These are phyloP conservation scores for Pseudogymnoascus sp. DNA, from an alignment of 2,329 filamentous ascomycete species.

Conservation along the genomic window DNA sequence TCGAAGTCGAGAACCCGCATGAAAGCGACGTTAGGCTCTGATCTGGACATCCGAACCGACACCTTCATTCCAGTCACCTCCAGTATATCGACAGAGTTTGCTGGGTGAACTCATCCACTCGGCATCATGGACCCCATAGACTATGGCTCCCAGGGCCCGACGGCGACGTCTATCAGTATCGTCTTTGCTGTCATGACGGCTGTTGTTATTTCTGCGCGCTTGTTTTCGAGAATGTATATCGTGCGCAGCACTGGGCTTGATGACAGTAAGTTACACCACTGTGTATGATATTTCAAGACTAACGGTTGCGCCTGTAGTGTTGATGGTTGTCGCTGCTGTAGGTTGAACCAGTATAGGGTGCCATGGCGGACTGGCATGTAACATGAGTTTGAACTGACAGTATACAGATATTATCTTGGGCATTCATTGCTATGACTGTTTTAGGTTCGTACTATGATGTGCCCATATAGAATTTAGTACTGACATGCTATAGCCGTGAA, in stretches of 20 bases:
- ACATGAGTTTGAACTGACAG: not conserved
- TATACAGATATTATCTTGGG: constrained; percentile 4
- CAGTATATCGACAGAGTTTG: not conserved
- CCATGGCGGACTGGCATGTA: not conserved
- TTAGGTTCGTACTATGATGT: not conserved
- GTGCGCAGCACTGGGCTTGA: constrained; percentile 8
- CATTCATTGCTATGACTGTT: constrained; percentile 9
- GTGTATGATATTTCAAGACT: not conserved
- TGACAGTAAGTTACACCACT: not conserved
- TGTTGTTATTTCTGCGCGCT: constrained; percentile 3
- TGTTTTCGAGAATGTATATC: constrained; percentile 11
- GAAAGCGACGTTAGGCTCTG: not conserved
- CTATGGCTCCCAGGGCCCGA: not conserved
- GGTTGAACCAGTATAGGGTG: not conserved
- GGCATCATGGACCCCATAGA: not conserved
- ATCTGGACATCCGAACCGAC: not conserved
- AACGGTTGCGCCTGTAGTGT: not conserved
- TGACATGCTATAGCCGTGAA: constrained; percentile 9
- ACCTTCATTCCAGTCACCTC: not conserved
- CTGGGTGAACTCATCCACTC: not conserved
- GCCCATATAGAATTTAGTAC: not conserved
- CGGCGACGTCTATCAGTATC: constrained; percentile 1
- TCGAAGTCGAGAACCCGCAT: not conserved
- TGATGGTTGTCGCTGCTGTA: constrained; percentile 10
- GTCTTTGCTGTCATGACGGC: constrained; percentile 11